A percentile compares a stretch with the other conserved stretches of the same genome.
Evolutionary conservation across 148 eudicot species (phyloP).

Genomic region (Heliamphora exappendiculata): DNA sequence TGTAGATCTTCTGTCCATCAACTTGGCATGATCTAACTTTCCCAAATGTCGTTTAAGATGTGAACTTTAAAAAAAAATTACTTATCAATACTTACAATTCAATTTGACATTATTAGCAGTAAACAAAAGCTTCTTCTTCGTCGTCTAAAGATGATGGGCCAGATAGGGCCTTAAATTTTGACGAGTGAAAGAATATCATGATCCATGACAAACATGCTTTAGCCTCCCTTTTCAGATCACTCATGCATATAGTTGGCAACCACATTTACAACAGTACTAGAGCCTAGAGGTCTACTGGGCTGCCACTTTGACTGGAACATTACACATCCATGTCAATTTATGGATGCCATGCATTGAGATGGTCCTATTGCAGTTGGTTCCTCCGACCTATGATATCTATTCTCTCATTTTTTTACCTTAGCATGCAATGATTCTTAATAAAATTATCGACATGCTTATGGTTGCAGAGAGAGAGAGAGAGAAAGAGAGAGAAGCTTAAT

Average conservation of each 20-base stretch:
- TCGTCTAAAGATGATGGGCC: background rate
- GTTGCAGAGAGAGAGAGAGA: background rate
- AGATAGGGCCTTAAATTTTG: background rate
- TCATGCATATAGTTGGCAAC: background rate
- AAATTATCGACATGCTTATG: background rate
- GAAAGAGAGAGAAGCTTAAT: slow-evolving; percentile 3
- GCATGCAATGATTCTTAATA: background rate
- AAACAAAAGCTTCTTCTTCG: background rate
- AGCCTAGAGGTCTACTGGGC: background rate
- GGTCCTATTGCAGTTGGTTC: background rate
- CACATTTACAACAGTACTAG: background rate
- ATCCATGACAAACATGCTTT: background rate
- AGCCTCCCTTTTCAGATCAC: background rate
- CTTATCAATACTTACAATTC: background rate
- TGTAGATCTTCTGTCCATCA: background rate
- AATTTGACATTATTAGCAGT: background rate
- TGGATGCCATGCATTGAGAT: background rate
- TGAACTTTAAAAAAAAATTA: background rate
- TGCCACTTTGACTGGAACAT: background rate
- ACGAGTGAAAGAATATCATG: background rate
- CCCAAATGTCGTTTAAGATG: background rate
- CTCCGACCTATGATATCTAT: background rate
- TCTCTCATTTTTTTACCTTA: background rate
- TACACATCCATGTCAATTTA: background rate
- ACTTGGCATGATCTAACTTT: background rate